phyloP scores from a whole-genome alignment of 192 early-diverging fungal species.

The Haplosporangium gracile region DNA sequence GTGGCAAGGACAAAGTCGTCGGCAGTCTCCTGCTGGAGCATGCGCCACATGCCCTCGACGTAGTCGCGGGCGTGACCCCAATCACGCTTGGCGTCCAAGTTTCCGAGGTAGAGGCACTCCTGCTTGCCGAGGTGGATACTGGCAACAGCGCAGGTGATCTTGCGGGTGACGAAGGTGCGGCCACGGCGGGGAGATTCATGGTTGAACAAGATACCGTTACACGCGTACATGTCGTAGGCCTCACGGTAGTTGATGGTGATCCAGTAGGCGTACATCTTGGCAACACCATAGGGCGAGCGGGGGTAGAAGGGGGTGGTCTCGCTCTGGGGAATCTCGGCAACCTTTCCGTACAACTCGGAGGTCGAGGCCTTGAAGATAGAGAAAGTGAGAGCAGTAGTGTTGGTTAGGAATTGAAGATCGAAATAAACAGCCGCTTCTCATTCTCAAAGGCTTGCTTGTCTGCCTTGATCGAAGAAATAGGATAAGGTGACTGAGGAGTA shows the following conservation, averaged over 20 bases:
- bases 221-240: conserved; percentile 82
- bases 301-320: conserved; percentile 89
- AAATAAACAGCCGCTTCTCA: background rate
- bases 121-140: conserved; percentile 75
- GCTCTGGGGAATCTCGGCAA: conserved; percentile 81
- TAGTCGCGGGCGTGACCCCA: conserved; percentile 88
- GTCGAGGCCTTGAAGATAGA: conserved; percentile 73
- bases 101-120: conserved; percentile 80
- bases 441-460: background rate
- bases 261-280: conserved; percentile 87
- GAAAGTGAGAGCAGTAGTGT: background rate
- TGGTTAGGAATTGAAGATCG: background rate
- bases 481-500: too few relatives aligned
- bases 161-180: conserved; percentile 83
- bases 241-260: conserved; percentile 87
- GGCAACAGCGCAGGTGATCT: conserved; percentile 83
- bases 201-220: conserved; percentile 86
- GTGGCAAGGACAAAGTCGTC: conserved; percentile 85
- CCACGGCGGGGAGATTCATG: conserved; percentile 84
- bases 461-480: background rate
- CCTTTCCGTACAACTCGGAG: conserved; percentile 85
- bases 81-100: conserved; percentile 85
- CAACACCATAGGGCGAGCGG: conserved; percentile 85
- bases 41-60: conserved; percentile 86
- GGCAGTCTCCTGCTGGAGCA: conserved; percentile 81